Evolutionary conservation across 345 rosid species (phyloP), one percentile per base, ranked within the genome.

Genomic region (Triadica sebifera): DNA sequence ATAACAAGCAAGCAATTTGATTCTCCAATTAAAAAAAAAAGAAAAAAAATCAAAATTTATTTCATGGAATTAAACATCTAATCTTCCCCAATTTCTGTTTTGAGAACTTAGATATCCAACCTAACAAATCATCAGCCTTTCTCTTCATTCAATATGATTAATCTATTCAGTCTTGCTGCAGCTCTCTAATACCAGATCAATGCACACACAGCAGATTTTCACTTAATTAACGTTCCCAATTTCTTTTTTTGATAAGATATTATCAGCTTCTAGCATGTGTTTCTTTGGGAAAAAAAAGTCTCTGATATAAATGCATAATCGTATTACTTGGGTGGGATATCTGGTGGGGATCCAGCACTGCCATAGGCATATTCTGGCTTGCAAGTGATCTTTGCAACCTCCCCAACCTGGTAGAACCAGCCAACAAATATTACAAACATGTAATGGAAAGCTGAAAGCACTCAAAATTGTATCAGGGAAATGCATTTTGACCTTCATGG

Each of bases 331-430:
- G 99, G 87, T 72, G 97, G 99, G 74, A 95, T 88, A 67, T 93
- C 97, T 0, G 98, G 97, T 39, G 94, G 92, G 77, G 98, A 93
- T 39, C 98, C 99, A 25, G 87, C 86, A 70, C 86, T 82, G 47
- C 99, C 94, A 70, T 95, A 95, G 43, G 96, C 98, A 82, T 93
- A 93, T 49, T 95, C 98, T 41, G 99, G 93, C 84, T 89, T 93
- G 87, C 98, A 93, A 58, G 88, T 90, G 80, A 93, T 77, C 79
- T 89, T 91, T 4, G 99, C 99, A 82, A 95, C 87, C 84, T 95
- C 99, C 47, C 99, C 99, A 52, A 91, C 98, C 98, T 95, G 84
- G 47, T 53, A 63, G 60, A 74, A 78, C 29, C 34, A 74, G 15
- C 17, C 19, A 62, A 38, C 60, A 15, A 37, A 65, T 19, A 13